Percentiles rank a stretch among this genome's conserved stretches.
These are phyloP conservation scores for Beta vulgaris DNA, from an alignment of 148 eudicot species.

Conservation along the genomic window DNA sequence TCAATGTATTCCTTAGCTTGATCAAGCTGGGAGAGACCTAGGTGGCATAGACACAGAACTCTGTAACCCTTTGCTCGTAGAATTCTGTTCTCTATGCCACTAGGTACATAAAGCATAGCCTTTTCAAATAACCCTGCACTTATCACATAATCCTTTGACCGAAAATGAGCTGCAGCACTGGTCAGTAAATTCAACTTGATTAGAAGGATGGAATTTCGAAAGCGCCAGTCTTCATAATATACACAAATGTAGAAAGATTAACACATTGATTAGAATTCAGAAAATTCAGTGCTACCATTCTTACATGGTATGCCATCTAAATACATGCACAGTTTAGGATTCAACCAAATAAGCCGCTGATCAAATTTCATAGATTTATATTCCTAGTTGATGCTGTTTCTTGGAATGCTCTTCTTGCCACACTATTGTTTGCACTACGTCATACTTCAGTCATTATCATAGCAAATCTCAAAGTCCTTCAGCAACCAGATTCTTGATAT, in stretches of 20 bases:
- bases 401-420: neutral
- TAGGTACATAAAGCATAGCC: conserved; percentile 85
- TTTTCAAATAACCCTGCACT: conserved; percentile 87
- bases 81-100: conserved; percentile 59
- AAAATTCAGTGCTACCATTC: neutral
- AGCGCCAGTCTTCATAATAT: neutral
- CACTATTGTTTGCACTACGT: neutral
- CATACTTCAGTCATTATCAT: conserved; percentile 8
- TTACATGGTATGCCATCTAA: neutral
- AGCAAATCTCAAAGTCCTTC: neutral
- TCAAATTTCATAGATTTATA: neutral
- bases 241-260: neutral
- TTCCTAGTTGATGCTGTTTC: neutral
- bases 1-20: conserved; percentile 91
- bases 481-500: neutral
- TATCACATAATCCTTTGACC: conserved; percentile 63
- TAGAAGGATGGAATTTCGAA: neutral
- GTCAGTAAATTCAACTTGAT: conserved; percentile 18
- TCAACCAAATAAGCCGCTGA: neutral
- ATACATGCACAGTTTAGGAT: neutral
- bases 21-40: conserved; percentile 86
- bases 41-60: conserved; percentile 81
- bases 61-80: conserved; percentile 94
- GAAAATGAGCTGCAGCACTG: conserved; percentile 91
- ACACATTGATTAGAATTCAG: conserved; percentile 7